Evolutionary conservation across 768 basidiomycete genomes (phyloP).

Genomic region (Termitomyces sp.): DNA sequence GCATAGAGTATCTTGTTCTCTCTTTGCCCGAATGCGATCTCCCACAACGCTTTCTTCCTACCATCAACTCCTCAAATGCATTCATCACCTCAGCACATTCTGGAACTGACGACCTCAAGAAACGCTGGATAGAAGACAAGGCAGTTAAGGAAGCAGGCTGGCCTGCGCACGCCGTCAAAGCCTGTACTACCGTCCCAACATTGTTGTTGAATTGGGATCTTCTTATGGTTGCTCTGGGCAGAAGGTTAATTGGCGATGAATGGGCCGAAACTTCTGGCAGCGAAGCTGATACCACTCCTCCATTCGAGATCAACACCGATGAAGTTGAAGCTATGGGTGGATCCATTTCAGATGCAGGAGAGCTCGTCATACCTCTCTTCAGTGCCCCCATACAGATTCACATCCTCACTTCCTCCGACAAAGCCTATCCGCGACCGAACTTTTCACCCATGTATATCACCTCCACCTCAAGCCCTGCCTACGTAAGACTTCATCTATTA

Average conservation of each 20-base stretch:
- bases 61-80: conserved; percentile 63
- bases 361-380: conserved; percentile 62
- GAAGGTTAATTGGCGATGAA: conserved; percentile 50
- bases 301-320: conserved; percentile 39
- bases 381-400: conserved; percentile 66
- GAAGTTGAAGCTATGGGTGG: conserved; percentile 60
- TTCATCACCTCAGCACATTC: conserved; percentile 68
- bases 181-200: conserved; percentile 38
- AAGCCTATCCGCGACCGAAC: conserved; percentile 40
- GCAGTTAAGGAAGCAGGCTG: conserved; percentile 83
- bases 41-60: conserved; percentile 67
- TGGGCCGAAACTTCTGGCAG: conserved; percentile 12
- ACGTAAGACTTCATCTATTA: conserved; percentile 82
- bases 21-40: conserved; percentile 87
- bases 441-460: conserved; percentile 76
- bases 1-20: conserved; percentile 82
- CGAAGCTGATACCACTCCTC: conserved; percentile 10
- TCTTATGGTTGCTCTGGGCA: conserved; percentile 56
- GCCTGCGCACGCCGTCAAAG: conserved; percentile 68
- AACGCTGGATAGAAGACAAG: conserved; percentile 78
- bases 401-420: conserved; percentile 52
- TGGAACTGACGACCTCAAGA: conserved; percentile 61
- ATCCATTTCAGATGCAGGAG: conserved; percentile 40
- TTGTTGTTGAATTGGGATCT: conserved; percentile 49
- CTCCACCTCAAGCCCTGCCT: conserved; percentile 68